Base-by-base conservation (phyloP, 177 flowering plant species). In the Telopea speciosissima region DNA sequence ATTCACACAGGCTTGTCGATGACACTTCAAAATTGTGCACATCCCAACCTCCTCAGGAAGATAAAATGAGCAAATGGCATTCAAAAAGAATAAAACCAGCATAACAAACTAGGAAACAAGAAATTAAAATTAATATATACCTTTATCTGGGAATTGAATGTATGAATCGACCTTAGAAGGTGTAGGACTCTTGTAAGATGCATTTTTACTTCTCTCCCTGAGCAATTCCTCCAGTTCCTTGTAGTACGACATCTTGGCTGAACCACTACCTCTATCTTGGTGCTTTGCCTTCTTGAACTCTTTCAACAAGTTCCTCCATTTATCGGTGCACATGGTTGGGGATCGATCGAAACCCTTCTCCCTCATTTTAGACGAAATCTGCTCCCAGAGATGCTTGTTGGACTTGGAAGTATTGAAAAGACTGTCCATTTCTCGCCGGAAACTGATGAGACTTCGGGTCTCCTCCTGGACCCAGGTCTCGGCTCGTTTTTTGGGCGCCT, bases 401-500 rank as follows among this genome's bases (percentile, higher is more conserved):
- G 98, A 93, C 73, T 95, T 95, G 1, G 98, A 90, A 7, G 97
- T 93, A 70, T 95, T 95, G 80, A 95, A 95, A 8, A 89, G 77
- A 0, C 80, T 74, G 56, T 95, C 99, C 77, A 89, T 86, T 25
- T 93, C 98, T 21, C 89, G 72, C 14, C 99, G 83, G 5, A 93
- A 67, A 19, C 74, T 76, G 28, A 95, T 90, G 5, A 95, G 75
- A 68, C 82, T 77, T 40, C 90, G 82, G 1, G 93, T 95, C 74
- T 95, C 99, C 44, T 95, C 99, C 31, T 86, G 91, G 5, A 87
- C 90, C 99, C 99, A 95, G 1, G 98, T 95, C 85, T 93, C 88
- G 14, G 93, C 90, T 31, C 90, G 75, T 68, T 82, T 87, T 73
- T 85, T 89, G 10, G 87, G 87, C 13, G 82, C 71, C 69, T 69